Conservation (phyloP, 2,329 filamentous ascomycete genomes). For the Exutisphaerella laricina region DNA sequence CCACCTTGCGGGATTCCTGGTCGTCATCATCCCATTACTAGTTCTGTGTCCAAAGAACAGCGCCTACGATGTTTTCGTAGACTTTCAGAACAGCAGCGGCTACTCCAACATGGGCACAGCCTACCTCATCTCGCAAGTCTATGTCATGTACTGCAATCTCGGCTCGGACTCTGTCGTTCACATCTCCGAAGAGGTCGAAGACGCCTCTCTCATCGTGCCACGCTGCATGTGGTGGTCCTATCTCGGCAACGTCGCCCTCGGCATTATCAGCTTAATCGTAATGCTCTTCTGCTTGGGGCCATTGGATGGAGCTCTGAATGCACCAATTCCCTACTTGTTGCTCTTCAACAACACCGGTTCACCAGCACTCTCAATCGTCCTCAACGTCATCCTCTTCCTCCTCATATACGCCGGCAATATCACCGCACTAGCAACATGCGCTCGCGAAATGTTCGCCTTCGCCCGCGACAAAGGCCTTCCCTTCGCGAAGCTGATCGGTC, state of each 20-base stretch:
- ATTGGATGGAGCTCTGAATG: slow-evolving; percentile 24
- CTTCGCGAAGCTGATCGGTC: slow-evolving; percentile 29
- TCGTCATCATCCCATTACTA: slow-evolving; percentile 29
- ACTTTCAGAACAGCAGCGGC: slow-evolving; percentile 27
- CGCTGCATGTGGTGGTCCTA: slow-evolving; percentile 28
- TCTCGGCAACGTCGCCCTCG: slow-evolving; percentile 20
- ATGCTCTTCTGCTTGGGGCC: slow-evolving; percentile 31
- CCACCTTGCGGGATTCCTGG: slow-evolving; percentile 31
- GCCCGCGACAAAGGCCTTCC: slow-evolving; percentile 38
- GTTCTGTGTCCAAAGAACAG: slow-evolving; percentile 30
- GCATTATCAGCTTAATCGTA: slow-evolving; percentile 23
- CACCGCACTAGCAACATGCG: slow-evolving; percentile 38
- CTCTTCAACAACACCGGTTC: slow-evolving; percentile 28
- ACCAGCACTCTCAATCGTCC: slow-evolving; percentile 19
- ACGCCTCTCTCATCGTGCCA: slow-evolving; percentile 30
- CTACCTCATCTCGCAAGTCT: slow-evolving; percentile 28
- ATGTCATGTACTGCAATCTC: slow-evolving; percentile 25
- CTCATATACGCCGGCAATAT: slow-evolving; percentile 25
- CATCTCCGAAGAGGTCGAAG: slow-evolving; percentile 33
- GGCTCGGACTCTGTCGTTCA: slow-evolving; percentile 30
- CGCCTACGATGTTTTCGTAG: slow-evolving; percentile 29
- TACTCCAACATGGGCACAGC: slow-evolving; percentile 28
- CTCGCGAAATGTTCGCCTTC: slow-evolving; percentile 41
- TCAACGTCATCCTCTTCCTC: slow-evolving; percentile 26
- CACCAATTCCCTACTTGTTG: slow-evolving; percentile 21